Evolutionary conservation across 2,329 filamentous ascomycete species (phyloP).

Genomic region (Fusarium abutilonis): DNA sequence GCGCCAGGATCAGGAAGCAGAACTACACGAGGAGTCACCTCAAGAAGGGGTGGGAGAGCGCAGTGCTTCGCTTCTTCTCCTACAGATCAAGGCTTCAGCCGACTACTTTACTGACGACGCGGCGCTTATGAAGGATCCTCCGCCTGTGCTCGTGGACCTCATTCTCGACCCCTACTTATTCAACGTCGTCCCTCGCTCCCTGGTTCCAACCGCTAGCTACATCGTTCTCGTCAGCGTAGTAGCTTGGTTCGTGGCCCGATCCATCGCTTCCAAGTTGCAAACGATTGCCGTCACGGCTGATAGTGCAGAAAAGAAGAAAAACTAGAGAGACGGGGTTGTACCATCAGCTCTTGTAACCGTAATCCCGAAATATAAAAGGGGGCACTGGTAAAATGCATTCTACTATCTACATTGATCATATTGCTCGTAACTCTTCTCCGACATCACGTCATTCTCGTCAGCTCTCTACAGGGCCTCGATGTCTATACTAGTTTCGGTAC

Average conservation of each 20-base stretch:
- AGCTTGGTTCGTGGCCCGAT: constrained; percentile 57
- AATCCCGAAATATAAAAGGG: constrained; percentile 29
- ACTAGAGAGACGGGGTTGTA: constrained; percentile 36
- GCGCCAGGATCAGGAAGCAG: constrained; percentile 51
- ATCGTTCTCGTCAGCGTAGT: constrained; percentile 68
- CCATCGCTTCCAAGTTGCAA: constrained; percentile 45
- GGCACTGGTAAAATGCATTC: constrained; percentile 39
- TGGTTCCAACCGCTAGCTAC: constrained; percentile 77
- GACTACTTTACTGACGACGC: constrained; percentile 84
- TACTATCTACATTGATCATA: constrained; percentile 47
- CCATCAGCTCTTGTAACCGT: constrained; percentile 23
- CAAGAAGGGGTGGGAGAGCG: constrained; percentile 31
- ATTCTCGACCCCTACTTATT: constrained; percentile 87
- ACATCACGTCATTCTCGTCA: constrained; percentile 29
- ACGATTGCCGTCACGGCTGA: constrained; percentile 42
- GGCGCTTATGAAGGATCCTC: constrained; percentile 78
- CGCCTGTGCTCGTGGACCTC: constrained; percentile 79
- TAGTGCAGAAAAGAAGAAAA: constrained; percentile 52
- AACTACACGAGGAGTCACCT: constrained; percentile 5
- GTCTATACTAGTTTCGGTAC: constrained; percentile 29
- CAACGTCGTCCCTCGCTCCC: constrained; percentile 81
- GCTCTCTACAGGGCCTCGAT: constrained; percentile 23
- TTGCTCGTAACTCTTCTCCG: constrained; percentile 34
- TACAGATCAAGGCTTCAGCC: constrained; percentile 79
- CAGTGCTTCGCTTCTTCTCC: constrained; percentile 69